These are phyloP conservation scores for Terana coerulea DNA, from an alignment of 768 basidiomycete species.

Conservation along the genomic window DNA sequence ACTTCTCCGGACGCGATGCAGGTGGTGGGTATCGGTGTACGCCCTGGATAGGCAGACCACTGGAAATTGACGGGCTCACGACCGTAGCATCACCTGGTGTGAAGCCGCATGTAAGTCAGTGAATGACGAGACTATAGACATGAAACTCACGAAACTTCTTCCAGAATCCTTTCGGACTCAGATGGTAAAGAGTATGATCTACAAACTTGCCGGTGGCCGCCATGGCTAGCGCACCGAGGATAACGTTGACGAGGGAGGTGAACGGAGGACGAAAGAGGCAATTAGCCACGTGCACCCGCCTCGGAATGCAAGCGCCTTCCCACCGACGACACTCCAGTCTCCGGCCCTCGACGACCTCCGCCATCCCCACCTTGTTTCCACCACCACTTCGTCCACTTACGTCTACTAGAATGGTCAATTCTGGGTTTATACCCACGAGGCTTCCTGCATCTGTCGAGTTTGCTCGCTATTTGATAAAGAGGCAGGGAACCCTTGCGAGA, in stretches of 20 bases:
- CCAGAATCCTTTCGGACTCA: constrained; percentile 90
- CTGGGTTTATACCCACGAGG: too few relatives aligned
- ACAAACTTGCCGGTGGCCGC: constrained; percentile 73
- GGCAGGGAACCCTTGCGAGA: not conserved
- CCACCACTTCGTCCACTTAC: too few relatives aligned
- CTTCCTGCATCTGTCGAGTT: not conserved
- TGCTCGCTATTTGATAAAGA: not conserved
- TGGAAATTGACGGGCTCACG: constrained; percentile 89
- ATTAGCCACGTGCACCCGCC: not conserved
- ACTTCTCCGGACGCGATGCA: constrained; percentile 82
- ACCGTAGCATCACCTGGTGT: constrained; percentile 72
- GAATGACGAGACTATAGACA: not conserved
- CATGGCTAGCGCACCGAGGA: constrained; percentile 3
- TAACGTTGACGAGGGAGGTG: constrained; percentile 2
- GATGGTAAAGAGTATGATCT: constrained; percentile 88
- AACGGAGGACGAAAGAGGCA: constrained; percentile 9
- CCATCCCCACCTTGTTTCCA: not conserved
- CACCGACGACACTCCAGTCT: not conserved
- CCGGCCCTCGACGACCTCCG: not conserved
- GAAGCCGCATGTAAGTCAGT: not conserved
- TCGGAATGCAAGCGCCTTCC: too few relatives aligned
- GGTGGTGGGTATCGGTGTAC: constrained; percentile 82
- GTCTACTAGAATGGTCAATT: too few relatives aligned
- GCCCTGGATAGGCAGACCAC: constrained; percentile 74
- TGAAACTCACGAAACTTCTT: constrained; percentile 83